Evolutionary conservation across 2,329 filamentous ascomycete genomes (phyloP).

Genomic region (Fusarium vanettenii): DNA sequence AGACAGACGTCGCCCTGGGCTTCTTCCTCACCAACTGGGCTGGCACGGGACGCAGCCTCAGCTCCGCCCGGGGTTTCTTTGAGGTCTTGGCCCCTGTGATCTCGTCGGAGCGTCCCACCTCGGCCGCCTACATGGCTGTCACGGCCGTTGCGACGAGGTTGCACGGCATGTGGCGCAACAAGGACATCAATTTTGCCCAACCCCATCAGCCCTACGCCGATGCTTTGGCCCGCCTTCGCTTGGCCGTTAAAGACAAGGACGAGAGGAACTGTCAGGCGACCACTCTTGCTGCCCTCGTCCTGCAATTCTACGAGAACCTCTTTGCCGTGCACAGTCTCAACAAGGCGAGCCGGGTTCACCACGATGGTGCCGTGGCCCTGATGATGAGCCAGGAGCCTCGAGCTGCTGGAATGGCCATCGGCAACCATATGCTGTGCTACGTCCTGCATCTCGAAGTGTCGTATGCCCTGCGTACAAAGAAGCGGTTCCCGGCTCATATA

Average conservation of each 20-base stretch:
- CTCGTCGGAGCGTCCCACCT: constrained; percentile 4
- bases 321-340: constrained; percentile 1
- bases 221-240: constrained; percentile 9
- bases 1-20: constrained; percentile 13
- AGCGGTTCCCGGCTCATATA: neutral
- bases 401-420: neutral
- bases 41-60: constrained; percentile 1
- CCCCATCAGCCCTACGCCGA: neutral
- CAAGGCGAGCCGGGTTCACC: constrained; percentile 1
- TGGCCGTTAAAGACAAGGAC: neutral
- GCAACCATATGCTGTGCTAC: neutral
- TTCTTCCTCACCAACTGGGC: constrained; percentile 20
- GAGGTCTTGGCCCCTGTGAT: constrained; percentile 15
- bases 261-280: constrained; percentile 12
- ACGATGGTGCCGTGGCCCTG: constrained; percentile 13
- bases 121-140: constrained; percentile 8
- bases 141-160: constrained; percentile 14
- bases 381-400: constrained; percentile 4
- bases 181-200: neutral
- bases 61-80: constrained; percentile 18
- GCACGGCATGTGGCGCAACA: constrained; percentile 6
- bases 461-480: constrained; percentile 2
- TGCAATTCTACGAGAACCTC: constrained; percentile 21
- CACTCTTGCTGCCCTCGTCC: constrained; percentile 7
- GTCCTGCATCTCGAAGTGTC: constrained; percentile 10